Conservation (phyloP, 2,329 filamentous ascomycete genomes). For the Penicillium verrucosum region DNA sequence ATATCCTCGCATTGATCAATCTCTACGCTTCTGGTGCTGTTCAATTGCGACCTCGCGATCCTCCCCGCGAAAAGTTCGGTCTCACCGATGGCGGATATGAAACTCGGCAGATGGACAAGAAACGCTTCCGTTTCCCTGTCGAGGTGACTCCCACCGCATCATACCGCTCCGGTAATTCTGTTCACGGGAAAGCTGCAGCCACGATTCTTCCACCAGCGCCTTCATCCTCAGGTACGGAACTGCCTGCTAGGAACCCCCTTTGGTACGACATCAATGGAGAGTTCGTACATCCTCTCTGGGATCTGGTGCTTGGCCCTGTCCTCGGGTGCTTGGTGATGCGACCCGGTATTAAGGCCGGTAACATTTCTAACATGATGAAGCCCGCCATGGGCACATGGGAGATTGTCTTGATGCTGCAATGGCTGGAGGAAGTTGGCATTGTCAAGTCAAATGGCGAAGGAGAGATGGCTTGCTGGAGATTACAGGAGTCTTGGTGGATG, state of each 20-base stretch:
- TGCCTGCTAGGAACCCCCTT: constrained; percentile 39
- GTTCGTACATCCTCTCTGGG: constrained; percentile 40
- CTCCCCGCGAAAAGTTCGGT: constrained; percentile 46
- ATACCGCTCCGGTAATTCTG: constrained; percentile 44
- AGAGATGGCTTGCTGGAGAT: constrained; percentile 28
- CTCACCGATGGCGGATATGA: constrained; percentile 47
- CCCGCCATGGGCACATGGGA: constrained; percentile 45
- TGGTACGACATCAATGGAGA: constrained; percentile 50
- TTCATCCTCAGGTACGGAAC: background rate
- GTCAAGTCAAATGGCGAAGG: constrained; percentile 14
- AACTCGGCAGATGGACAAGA: constrained; percentile 47
- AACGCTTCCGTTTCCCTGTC: constrained; percentile 42
- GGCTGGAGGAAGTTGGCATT: constrained; percentile 34
- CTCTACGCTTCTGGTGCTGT: constrained; percentile 39
- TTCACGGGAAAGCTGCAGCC: constrained; percentile 18
- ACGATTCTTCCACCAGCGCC: constrained; percentile 16
- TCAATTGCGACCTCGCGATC: constrained; percentile 36
- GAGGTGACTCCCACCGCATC: constrained; percentile 36
- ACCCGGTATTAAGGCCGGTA: constrained; percentile 38
- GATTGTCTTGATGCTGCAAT: constrained; percentile 39
- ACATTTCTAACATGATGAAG: constrained; percentile 38
- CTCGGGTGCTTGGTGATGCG: constrained; percentile 42
- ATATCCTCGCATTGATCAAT: constrained; percentile 44
- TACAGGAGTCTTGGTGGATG: constrained; percentile 45
- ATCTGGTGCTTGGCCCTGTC: constrained; percentile 40